Percentiles rank a stretch among this genome's conserved stretches.
Evolutionary conservation across 306 rosid genomes (phyloP).

Genomic region (Astragalus glycyphyllos): DNA sequence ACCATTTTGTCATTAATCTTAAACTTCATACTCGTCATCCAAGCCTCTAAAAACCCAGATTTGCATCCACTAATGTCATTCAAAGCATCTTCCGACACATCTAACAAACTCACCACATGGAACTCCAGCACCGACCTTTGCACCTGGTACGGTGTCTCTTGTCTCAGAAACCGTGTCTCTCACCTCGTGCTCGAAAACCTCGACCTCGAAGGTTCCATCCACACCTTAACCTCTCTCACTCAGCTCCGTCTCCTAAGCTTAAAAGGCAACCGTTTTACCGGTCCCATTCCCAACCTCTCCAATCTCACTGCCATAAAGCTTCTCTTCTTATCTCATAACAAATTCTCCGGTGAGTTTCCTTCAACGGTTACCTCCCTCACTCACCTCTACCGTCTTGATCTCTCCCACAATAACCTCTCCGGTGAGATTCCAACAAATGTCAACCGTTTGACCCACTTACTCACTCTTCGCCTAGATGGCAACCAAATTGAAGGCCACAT

Average conservation of each 20-base stretch:
- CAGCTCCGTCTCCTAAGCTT: conserved; percentile 83
- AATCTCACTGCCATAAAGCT: conserved; percentile 67
- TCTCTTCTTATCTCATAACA: conserved; percentile 68
- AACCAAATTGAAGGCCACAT: conserved; percentile 64
- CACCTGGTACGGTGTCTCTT: conserved; percentile 66
- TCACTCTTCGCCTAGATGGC: conserved; percentile 68
- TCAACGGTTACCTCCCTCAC: conserved; percentile 49
- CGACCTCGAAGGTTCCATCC: conserved; percentile 61
- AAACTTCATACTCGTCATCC: conserved; percentile 1
- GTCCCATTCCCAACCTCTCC: conserved; percentile 69
- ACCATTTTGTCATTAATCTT: conserved; percentile 24
- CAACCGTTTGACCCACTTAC: conserved; percentile 61
- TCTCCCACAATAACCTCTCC: conserved; percentile 68
- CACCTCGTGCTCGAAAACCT: conserved; percentile 73
- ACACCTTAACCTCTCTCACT: conserved; percentile 54
- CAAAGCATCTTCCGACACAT: conserved; percentile 58
- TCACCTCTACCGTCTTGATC: conserved; percentile 83
- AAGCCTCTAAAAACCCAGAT: conserved; percentile 51
- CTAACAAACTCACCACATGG: conserved; percentile 66
- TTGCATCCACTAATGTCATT: conserved; percentile 60
- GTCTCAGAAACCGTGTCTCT: conserved; percentile 65
- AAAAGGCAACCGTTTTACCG: conserved; percentile 65
- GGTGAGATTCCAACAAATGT: conserved; percentile 62
- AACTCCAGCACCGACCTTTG: conserved; percentile 65
- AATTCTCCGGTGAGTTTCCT: conserved; percentile 71